phyloP scores from a whole-genome alignment of 140 eudicot genomes.

The Ambrosia hybrid region DNA sequence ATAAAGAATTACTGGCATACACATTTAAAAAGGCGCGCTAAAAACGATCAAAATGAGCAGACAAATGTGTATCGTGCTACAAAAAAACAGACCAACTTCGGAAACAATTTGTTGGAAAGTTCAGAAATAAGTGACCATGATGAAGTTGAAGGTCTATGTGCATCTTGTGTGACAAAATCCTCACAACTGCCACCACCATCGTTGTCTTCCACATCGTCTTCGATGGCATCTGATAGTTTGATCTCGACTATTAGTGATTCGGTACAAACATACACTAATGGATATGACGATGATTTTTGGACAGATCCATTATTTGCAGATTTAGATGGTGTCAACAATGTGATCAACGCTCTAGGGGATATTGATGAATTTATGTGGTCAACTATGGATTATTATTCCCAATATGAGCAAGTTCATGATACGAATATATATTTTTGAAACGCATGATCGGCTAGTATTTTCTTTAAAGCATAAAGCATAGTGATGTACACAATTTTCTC shows the following conservation, averaged over 20 bases:
- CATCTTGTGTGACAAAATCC: not conserved
- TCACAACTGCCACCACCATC: not conserved
- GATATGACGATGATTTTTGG: slow-evolving; percentile 10
- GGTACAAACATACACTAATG: not conserved
- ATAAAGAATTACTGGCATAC: slow-evolving; percentile 15
- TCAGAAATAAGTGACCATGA: not conserved
- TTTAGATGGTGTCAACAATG: not conserved
- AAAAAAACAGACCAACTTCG: not conserved
- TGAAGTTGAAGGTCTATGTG: not conserved
- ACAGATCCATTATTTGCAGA: slow-evolving; percentile 5
- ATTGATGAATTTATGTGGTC: slow-evolving; percentile 13
- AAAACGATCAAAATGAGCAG: slow-evolving; percentile 2
- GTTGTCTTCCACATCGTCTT: not conserved
- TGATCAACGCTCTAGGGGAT: not conserved
- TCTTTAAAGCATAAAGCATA: not conserved
- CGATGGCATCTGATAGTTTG: not conserved
- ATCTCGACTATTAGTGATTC: slow-evolving; percentile 1
- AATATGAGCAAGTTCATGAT: not conserved
- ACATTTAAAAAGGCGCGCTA: slow-evolving; percentile 3
- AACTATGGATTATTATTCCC: not conserved
- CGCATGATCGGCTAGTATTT: not conserved
- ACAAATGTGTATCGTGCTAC: not conserved
- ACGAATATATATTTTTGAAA: not conserved
- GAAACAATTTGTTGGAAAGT: not conserved
- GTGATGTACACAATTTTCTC: not conserved